Percentiles rank a stretch among this genome's conserved stretches.
These are phyloP conservation scores for Pisolithus sp. DNA, from an alignment of 768 basidiomycete genomes.

Conservation along the genomic window DNA sequence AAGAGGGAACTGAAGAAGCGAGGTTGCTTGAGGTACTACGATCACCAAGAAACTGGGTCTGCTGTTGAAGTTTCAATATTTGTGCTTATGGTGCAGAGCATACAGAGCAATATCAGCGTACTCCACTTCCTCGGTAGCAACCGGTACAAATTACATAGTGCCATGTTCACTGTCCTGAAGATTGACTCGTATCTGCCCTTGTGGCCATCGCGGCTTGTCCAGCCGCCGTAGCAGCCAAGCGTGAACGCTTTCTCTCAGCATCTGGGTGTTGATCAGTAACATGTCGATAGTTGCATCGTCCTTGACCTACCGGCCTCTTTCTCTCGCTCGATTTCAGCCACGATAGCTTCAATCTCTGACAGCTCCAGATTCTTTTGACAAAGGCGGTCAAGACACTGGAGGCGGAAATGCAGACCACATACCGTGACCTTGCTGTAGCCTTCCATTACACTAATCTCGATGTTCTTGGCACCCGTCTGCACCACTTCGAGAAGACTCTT, in stretches of 20 bases:
- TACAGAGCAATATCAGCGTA: too few species aligned
- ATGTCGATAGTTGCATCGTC: neutral
- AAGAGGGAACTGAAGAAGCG: slow-evolving; percentile 46
- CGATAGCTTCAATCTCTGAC: slow-evolving; percentile 85
- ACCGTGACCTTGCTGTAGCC: slow-evolving; percentile 91
- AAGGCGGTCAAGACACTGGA: neutral
- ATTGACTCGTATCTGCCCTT: slow-evolving; percentile 36
- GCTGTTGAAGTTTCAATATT: neutral
- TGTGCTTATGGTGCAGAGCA: too few species aligned
- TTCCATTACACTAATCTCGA: slow-evolving; percentile 98
- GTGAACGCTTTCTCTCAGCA: slow-evolving; percentile 88
- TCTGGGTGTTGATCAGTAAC: slow-evolving; percentile 41
- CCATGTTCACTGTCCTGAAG: slow-evolving; percentile 30
- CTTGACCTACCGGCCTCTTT: slow-evolving; percentile 78
- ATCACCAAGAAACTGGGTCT: slow-evolving; percentile 4
- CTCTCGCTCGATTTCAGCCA: slow-evolving; percentile 90
- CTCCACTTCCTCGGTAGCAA: neutral
- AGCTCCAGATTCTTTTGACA: slow-evolving; percentile 72
- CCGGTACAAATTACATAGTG: slow-evolving; percentile 9
- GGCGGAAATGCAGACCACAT: slow-evolving; percentile 15
- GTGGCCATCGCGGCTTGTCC: slow-evolving; percentile 83
- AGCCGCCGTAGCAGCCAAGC: slow-evolving; percentile 87
- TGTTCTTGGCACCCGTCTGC: slow-evolving; percentile 99
- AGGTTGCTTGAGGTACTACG: slow-evolving; percentile 35
- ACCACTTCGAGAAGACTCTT: slow-evolving; percentile 97